These are phyloP conservation scores for Calocybe indica DNA, from an alignment of 768 basidiomycete genomes.

Conservation along the genomic window DNA sequence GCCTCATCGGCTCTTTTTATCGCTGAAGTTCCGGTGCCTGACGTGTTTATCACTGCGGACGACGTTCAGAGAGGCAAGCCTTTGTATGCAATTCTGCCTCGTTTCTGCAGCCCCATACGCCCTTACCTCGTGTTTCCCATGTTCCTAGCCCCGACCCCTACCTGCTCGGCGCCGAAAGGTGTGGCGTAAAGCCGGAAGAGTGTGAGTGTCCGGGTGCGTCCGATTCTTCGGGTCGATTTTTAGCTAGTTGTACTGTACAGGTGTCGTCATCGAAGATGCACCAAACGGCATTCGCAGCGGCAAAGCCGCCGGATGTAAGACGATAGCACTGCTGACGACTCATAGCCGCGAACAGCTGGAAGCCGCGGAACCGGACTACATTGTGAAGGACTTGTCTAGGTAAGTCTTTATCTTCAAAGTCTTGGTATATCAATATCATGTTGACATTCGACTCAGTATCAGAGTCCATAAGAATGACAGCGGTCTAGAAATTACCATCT, in stretches of 20 bases:
- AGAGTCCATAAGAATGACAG: slow-evolving; percentile 25
- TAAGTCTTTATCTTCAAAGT: slow-evolving; percentile 20
- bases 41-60: slow-evolving; percentile 77
- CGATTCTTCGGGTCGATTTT: slow-evolving; percentile 4
- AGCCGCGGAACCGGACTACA: slow-evolving; percentile 55
- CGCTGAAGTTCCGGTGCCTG: slow-evolving; percentile 63
- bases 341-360: slow-evolving; percentile 68
- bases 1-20: slow-evolving; percentile 64
- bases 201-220: slow-evolving; percentile 34
- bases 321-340: slow-evolving; percentile 77
- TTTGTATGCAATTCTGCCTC: slow-evolving; percentile 28
- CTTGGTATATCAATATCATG: background rate
- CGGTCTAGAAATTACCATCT: slow-evolving; percentile 43
- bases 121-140: slow-evolving; percentile 1
- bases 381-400: slow-evolving; percentile 72
- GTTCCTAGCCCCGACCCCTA: slow-evolving; percentile 77
- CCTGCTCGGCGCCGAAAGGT: slow-evolving; percentile 72
- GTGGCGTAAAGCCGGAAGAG: slow-evolving; percentile 54
- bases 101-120: slow-evolving; percentile 1
- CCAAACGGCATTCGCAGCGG: slow-evolving; percentile 82
- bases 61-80: slow-evolving; percentile 84
- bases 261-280: slow-evolving; percentile 89
- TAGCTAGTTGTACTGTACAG: slow-evolving; percentile 23
- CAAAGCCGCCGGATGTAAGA: slow-evolving; percentile 75
- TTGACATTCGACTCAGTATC: slow-evolving; percentile 18